Percentiles rank a stretch among this genome's conserved stretches.
These are phyloP conservation scores for Rhizopogon vesiculosus DNA, from an alignment of 768 basidiomycete species.

Conservation along the genomic window DNA sequence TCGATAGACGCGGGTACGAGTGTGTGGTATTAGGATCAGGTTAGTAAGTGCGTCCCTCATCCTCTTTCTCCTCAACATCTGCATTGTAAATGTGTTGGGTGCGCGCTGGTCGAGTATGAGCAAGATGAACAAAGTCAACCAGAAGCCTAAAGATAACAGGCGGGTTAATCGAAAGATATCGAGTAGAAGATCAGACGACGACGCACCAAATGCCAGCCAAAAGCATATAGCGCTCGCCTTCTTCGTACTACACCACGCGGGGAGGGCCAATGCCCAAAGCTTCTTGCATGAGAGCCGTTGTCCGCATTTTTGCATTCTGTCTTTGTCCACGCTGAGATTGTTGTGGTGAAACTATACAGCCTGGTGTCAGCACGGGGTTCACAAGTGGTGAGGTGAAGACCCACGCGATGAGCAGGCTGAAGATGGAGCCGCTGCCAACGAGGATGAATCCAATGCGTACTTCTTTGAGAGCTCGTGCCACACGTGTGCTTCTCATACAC, in stretches of 20 bases:
- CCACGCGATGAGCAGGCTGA: constrained; percentile 74
- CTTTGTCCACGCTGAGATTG: constrained; percentile 69
- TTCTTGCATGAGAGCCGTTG: constrained; percentile 72
- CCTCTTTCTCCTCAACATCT: too few relatives aligned
- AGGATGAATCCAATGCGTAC: constrained; percentile 83
- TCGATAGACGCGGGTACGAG: too few relatives aligned
- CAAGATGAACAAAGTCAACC: too few relatives aligned
- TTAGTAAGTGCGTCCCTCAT: too few relatives aligned
- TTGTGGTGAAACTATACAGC: constrained; percentile 41
- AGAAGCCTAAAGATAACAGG: too few relatives aligned
- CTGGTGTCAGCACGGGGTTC: constrained; percentile 11
- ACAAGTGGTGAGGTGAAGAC: constrained; percentile 27
- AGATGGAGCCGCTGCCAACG: constrained; percentile 58
- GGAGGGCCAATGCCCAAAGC: constrained; percentile 58
- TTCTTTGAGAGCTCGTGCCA: constrained; percentile 59
- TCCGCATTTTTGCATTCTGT: constrained; percentile 83
- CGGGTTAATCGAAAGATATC: too few relatives aligned
- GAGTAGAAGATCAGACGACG: too few relatives aligned
- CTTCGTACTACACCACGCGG: constrained; percentile 91
- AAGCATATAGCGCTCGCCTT: constrained; percentile 68
- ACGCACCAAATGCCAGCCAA: too few relatives aligned
- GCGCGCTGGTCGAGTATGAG: too few relatives aligned
- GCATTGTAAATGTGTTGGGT: too few relatives aligned
- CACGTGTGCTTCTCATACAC: constrained; percentile 76
- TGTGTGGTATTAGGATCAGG: too few relatives aligned